Evolutionary conservation across 371 early-diverging fungal genomes (phyloP).

Genomic region (Capniomyces stellatus): DNA sequence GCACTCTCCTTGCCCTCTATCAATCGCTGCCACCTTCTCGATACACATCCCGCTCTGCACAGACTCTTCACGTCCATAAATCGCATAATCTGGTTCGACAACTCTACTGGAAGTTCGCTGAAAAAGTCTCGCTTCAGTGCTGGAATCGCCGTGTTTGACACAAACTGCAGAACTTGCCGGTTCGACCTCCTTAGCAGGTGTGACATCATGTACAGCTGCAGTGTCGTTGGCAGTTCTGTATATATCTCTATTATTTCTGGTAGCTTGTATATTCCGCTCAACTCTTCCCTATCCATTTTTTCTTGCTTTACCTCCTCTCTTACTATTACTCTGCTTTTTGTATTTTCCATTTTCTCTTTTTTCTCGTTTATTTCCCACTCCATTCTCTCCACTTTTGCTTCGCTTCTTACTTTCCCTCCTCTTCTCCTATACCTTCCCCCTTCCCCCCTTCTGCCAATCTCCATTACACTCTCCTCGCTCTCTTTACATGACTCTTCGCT

Average conservation of each 20-base stretch:
- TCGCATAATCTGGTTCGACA: constrained; percentile 51
- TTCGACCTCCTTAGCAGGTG: constrained; percentile 53
- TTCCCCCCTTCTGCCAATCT: not conserved
- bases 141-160: constrained; percentile 50
- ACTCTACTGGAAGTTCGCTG: constrained; percentile 55
- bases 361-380: not conserved
- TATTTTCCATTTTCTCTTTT: not conserved
- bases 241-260: constrained; percentile 21
- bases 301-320: not conserved
- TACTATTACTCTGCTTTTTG: not conserved
- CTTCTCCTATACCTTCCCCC: not conserved
- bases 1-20: constrained; percentile 53
- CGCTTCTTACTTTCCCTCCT: not conserved
- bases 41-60: constrained; percentile 57
- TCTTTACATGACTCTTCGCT: too few relatives aligned
- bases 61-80: constrained; percentile 59
- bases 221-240: constrained; percentile 37
- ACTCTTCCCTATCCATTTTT: not conserved
- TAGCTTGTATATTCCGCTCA: not conserved
- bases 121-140: constrained; percentile 73
- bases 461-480: too few relatives aligned
- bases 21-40: constrained; percentile 46
- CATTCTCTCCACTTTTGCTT: not conserved
- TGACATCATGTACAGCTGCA: constrained; percentile 55
- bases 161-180: constrained; percentile 55